Conservation (phyloP, 1,139 yeast genomes). For the Blastobotrys persicus region DNA sequence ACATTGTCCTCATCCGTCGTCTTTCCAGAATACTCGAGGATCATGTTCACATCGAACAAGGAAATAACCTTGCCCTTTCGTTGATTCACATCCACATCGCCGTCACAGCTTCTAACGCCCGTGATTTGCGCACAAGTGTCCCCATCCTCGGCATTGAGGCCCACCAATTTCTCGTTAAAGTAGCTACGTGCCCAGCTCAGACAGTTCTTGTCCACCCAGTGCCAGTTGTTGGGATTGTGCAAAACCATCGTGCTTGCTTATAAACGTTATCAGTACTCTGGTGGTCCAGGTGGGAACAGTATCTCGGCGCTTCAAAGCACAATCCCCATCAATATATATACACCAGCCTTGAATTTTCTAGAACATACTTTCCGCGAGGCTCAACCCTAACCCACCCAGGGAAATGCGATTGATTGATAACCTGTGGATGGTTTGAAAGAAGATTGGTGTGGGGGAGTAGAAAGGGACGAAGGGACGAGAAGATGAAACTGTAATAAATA, state of each 20-base stretch:
- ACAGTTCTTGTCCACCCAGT: conserved; percentile 99
- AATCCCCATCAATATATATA: not conserved
- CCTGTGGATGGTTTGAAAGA: too few species aligned
- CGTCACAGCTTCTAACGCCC: conserved; percentile 70
- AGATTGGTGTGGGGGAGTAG: not conserved
- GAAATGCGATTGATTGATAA: too few species aligned
- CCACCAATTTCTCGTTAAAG: conserved; percentile 58
- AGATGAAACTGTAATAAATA: too few species aligned
- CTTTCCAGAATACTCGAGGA: conserved; percentile 57
- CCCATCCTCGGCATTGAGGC: conserved; percentile 43
- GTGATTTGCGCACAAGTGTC: conserved; percentile 46
- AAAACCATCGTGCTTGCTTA: conserved; percentile 55
- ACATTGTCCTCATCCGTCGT: conserved; percentile 41
- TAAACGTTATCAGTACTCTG: not conserved
- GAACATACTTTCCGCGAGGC: not conserved
- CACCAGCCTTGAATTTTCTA: not conserved
- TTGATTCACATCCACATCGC: conserved; percentile 95
- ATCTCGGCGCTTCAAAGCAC: too few species aligned
- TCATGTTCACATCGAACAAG: conserved; percentile 74
- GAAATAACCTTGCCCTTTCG: conserved; percentile 96
- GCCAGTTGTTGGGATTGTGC: conserved; percentile 83
- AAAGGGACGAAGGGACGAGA: too few species aligned
- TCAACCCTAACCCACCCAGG: not conserved
- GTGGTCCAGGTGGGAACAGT: not conserved
- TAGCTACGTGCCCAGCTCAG: conserved; percentile 83